Evolutionary conservation across 2,329 filamentous ascomycete genomes (phyloP), one percentile per base, ranked within the genome.

Genomic region (Pseudogymnoascus sp.): DNA sequence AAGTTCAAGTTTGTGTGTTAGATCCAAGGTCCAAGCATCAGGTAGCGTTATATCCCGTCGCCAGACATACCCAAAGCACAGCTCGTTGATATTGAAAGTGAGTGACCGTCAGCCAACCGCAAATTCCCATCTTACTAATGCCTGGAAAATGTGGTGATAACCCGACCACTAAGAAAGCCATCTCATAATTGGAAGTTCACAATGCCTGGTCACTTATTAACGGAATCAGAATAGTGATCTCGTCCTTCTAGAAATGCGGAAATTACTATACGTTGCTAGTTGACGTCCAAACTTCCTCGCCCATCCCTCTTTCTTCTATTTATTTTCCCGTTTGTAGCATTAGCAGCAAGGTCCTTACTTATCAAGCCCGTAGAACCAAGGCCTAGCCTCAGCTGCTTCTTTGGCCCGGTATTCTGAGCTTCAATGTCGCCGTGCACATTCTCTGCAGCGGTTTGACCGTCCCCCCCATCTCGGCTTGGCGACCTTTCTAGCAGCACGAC

Each of bases 61-160:
- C 67, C 63, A 63, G 61, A 42, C 67, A 56, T 35, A 69, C 65
- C 68, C 68, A 68, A 61, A 69, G 69, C 42, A 26, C n/a, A n/a
- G n/a, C n/a, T n/a, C n/a, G n/a, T n/a, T n/a, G n/a, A n/a, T n/a
- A n/a, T n/a, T n/a, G n/a, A n/a, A n/a, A n/a, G n/a, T n/a, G n/a
- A n/a, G n/a, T n/a, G n/a, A n/a, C n/a, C n/a, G n/a, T n/a, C n/a
- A n/a, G n/a, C n/a, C n/a, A n/a, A n/a, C n/a, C n/a, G n/a, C n/a
- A n/a, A n/a, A n/a, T n/a, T n/a, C n/a, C n/a, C n/a, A n/a, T n/a
- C n/a, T n/a, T n/a, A n/a, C n/a, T n/a, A n/a, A n/a, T n/a, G n/a
- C n/a, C n/a, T n/a, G n/a, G n/a, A n/a, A n/a, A n/a, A n/a, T n/a
- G n/a, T n/a, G n/a, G n/a, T n/a, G n/a, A n/a, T n/a, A n/a, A n/a